phyloP scores from a whole-genome alignment of 768 basidiomycete species.

The Clitopilus hobsonii region DNA sequence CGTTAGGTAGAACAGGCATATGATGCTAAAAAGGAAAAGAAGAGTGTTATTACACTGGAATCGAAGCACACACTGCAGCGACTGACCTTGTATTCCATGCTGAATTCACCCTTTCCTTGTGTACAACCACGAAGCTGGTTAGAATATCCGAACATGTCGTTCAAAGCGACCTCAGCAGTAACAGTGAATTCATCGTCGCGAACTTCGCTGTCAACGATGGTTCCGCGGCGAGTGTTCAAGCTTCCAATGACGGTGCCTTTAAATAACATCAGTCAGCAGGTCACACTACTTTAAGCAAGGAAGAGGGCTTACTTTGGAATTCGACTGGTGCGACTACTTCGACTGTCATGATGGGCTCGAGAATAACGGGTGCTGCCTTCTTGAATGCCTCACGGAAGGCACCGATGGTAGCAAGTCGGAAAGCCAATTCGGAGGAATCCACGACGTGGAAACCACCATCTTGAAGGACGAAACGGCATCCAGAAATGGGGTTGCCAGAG shows the following conservation, averaged over 20 bases:
- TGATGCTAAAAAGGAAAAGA: conserved; percentile 47
- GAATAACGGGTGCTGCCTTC: conserved; percentile 70
- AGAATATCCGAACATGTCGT: conserved; percentile 99
- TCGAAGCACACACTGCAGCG: background rate
- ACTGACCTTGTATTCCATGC: conserved; percentile 73
- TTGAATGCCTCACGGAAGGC: conserved; percentile 90
- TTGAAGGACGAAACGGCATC: conserved; percentile 80
- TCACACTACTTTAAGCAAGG: background rate
- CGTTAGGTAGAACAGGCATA: conserved; percentile 74
- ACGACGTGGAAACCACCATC: conserved; percentile 93
- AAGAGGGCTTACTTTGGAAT: conserved; percentile 70
- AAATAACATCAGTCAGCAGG: background rate
- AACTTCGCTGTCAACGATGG: conserved; percentile 93
- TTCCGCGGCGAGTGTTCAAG: conserved; percentile 87
- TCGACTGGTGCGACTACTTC: conserved; percentile 95
- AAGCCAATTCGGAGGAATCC: conserved; percentile 96
- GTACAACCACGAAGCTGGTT: conserved; percentile 89
- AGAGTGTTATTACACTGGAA: conserved; percentile 3
- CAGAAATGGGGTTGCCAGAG: conserved; percentile 83
- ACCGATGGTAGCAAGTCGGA: conserved; percentile 84
- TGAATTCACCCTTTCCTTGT: conserved; percentile 93
- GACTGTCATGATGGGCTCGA: conserved; percentile 99
- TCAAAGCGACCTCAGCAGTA: conserved; percentile 87
- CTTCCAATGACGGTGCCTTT: conserved; percentile 88
- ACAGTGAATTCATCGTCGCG: conserved; percentile 96